Base-by-base conservation (phyloP, 2,329 filamentous ascomycete species). In the Colletotrichum sp. region DNA sequence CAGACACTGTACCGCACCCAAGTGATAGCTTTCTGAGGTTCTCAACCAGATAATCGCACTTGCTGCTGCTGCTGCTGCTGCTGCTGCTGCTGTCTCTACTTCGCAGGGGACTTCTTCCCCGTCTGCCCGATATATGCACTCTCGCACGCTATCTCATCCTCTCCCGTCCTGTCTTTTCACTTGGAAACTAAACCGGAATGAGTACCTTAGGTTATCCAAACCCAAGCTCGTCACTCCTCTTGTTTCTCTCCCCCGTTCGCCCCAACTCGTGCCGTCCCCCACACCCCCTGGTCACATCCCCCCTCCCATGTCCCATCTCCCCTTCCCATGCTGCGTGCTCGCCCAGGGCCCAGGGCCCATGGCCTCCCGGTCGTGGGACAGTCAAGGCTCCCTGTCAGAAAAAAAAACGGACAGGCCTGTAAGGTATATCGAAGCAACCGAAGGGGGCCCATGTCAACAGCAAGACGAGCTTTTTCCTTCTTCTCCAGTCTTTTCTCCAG, bases 291-390 rank as follows among this genome's bases (percentile, higher is more conserved):
- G 57, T 66, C 70, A 44, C 52, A 63, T 75, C 66, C 60, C 67
- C 68, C 67, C 72, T 81, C 81, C 82, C 39, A 34, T 70, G 69
- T 72, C 81, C 81, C 81, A 44, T 69, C 69, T 78, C 75, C 81
- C 82, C 77, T 81, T 81, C 80, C 79, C 79, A 78, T 80, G 81
- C 82, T 81, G 78, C 79, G 80, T 65, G 60, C 72, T 69, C 18
- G 71, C 34, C 62, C 60, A 75, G 55, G 75, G 62, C 39, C 62
- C 60, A 71, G 39, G 75, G 62, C 71, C 67, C 75, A 68, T 67
- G 59, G 64, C 60, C 72, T 72, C 76, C 72, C 64, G 64, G 63
- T 60, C 68, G 32, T 71, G 64, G 65, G 44, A 69, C 49, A 69
- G 69, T 72, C 76, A 77, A 69, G 76, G 69, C 69, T 68, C 76